These are phyloP conservation scores for Vachellia pachyceras DNA, from an alignment of 306 rosid genomes.

Conservation along the genomic window DNA sequence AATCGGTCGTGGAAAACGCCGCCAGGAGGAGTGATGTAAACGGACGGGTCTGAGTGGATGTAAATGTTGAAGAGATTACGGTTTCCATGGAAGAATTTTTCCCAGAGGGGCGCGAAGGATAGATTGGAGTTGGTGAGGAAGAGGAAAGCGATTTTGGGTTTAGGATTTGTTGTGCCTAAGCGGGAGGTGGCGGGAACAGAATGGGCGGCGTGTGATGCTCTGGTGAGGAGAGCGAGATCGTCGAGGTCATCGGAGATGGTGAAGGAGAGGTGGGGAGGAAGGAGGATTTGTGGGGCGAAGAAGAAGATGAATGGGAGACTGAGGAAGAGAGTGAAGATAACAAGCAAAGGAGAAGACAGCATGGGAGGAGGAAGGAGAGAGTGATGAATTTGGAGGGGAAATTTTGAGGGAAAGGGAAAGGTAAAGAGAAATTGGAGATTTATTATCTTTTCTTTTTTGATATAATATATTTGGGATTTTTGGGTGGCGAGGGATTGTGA, in stretches of 20 bases:
- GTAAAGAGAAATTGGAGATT: neutral
- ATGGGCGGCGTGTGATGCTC: slow-evolving; percentile 36
- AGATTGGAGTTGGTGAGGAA: slow-evolving; percentile 72
- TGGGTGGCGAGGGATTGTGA: too few species aligned
- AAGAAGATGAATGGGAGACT: slow-evolving; percentile 49
- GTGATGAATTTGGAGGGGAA: neutral
- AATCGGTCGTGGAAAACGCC: slow-evolving; percentile 58
- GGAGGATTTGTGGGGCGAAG: slow-evolving; percentile 46
- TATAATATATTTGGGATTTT: too few species aligned
- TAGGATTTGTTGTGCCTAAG: slow-evolving; percentile 42
- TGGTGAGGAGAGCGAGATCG: slow-evolving; percentile 57
- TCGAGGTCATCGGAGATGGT: slow-evolving; percentile 40
- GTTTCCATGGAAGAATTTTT: slow-evolving; percentile 51
- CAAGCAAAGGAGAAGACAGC: slow-evolving; percentile 51
- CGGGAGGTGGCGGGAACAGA: slow-evolving; percentile 34
- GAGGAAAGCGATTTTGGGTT: slow-evolving; percentile 74
- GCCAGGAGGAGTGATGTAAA: slow-evolving; percentile 45
- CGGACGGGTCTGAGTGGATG: slow-evolving; percentile 70
- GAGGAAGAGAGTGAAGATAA: slow-evolving; percentile 47
- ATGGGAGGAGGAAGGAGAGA: slow-evolving; percentile 29
- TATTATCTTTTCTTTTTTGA: too few species aligned
- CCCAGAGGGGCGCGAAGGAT: slow-evolving; percentile 69
- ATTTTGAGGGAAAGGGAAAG: neutral
- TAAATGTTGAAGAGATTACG: slow-evolving; percentile 56
- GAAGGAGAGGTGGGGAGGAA: slow-evolving; percentile 27